phyloP scores from a whole-genome alignment of 1,284 basidiomycete species.

The Phylloporus gajari region DNA sequence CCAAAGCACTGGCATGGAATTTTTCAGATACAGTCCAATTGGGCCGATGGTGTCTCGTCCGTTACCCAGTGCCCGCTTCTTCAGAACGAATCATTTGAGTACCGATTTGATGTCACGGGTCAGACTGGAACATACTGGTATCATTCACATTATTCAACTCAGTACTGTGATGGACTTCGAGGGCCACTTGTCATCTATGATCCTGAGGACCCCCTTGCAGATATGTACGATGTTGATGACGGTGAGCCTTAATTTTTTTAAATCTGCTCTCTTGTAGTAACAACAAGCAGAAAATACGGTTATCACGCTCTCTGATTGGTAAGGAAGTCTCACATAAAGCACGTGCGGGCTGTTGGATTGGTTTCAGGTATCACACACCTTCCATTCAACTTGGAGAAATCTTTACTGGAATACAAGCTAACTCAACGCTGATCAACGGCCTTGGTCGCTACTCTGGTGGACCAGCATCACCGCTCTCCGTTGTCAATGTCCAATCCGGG shows the following conservation, averaged over 20 bases:
- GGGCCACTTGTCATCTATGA: conserved; percentile 50
- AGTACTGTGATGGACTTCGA: conserved; percentile 55
- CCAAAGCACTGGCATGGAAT: conserved; percentile 47
- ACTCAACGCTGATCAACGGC: conserved; percentile 19
- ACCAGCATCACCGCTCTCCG: conserved; percentile 44
- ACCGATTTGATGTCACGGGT: conserved; percentile 29
- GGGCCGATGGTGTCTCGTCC: conserved; percentile 36
- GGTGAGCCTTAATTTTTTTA: conserved; percentile 38
- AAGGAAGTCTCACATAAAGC: neutral
- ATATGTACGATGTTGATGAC: conserved; percentile 53
- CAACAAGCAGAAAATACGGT: conserved; percentile 38
- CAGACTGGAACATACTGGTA: conserved; percentile 48
- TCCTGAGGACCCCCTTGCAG: conserved; percentile 40
- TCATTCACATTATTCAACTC: conserved; percentile 34
- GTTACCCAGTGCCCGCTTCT: conserved; percentile 48
- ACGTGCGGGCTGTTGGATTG: neutral
- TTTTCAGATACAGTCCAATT: conserved; percentile 29
- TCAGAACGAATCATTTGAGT: conserved; percentile 33
- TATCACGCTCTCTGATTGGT: conserved; percentile 46
- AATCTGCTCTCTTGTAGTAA: conserved; percentile 48
- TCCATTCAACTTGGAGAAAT: conserved; percentile 23
- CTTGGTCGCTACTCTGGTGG: conserved; percentile 29
- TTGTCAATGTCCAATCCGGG: conserved; percentile 36
- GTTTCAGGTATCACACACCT: conserved; percentile 37
- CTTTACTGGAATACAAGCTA: conserved; percentile 18